A percentile compares a stretch with the other conserved stretches of the same genome.
These are phyloP conservation scores for Suillus alpinus DNA, from an alignment of 768 basidiomycete species.

Conservation along the genomic window DNA sequence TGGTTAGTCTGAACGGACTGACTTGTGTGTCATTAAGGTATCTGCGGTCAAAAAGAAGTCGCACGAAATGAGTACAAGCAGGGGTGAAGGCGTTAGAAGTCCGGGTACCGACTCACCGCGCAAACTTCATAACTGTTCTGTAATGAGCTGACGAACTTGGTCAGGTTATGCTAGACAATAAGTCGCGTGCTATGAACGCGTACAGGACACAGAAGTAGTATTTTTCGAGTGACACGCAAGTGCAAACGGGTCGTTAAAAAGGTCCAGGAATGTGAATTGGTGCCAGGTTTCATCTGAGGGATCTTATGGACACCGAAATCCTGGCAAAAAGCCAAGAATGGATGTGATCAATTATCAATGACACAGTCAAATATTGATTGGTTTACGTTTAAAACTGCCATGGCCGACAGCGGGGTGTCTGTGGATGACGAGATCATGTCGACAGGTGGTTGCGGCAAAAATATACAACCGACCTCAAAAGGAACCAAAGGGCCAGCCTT, in stretches of 20 bases:
- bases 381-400: not conserved
- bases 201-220: not conserved
- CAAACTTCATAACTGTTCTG: conserved; percentile 51
- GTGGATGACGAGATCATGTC: not conserved
- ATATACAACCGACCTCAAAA: not conserved
- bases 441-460: not conserved
- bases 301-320: not conserved
- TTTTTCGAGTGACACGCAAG: not conserved
- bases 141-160: not conserved
- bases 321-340: not conserved
- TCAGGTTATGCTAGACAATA: not conserved
- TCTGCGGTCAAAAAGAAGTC: conserved; percentile 30
- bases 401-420: not conserved
- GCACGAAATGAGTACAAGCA: not conserved
- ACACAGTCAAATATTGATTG: not conserved
- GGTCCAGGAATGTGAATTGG: not conserved
- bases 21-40: conserved; percentile 73
- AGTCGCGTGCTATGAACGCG: not conserved
- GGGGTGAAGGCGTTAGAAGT: not conserved
- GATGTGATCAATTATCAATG: not conserved
- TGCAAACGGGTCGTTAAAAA: not conserved
- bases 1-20: conserved; percentile 2
- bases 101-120: conserved; percentile 37
- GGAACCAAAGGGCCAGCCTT: not conserved
- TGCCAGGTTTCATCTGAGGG: not conserved